phyloP scores from a whole-genome alignment of 2,329 filamentous ascomycete genomes.

The Pseudodiploospora longispora region DNA sequence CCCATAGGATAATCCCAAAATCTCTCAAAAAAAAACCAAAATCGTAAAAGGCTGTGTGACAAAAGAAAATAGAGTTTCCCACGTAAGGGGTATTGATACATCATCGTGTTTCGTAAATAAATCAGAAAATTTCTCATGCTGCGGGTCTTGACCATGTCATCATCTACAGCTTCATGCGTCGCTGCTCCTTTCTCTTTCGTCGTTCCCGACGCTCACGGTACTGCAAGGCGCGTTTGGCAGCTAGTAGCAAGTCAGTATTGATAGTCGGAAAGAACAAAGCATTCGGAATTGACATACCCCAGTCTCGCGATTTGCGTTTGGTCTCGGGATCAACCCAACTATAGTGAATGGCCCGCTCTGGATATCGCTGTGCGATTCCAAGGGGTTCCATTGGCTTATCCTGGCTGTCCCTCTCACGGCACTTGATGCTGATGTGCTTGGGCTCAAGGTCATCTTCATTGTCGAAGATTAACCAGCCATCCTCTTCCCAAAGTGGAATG shows the following conservation, averaged over 20 bases:
- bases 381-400: conserved; percentile 29
- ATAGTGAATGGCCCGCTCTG: conserved; percentile 38
- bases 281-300: conserved; percentile 27
- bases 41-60: neutral
- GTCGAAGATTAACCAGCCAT: conserved; percentile 33
- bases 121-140: neutral
- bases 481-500: conserved; percentile 31
- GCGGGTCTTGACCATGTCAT: neutral
- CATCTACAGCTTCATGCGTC: conserved; percentile 26
- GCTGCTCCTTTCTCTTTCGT: conserved; percentile 29
- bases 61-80: neutral
- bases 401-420: conserved; percentile 28
- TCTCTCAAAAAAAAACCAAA: neutral
- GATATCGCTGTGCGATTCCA: conserved; percentile 35
- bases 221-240: conserved; percentile 26
- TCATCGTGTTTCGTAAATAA: conserved; percentile 2
- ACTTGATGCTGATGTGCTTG: conserved; percentile 29
- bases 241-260: conserved; percentile 15
- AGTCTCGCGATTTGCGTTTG: conserved; percentile 28
- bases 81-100: neutral
- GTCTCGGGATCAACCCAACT: conserved; percentile 33
- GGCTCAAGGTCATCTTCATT: conserved; percentile 31
- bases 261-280: neutral
- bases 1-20: too few relatives aligned
- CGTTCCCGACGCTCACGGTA: conserved; percentile 29